A percentile compares a stretch with the other conserved stretches of the same genome.
Evolutionary conservation across 1,139 yeast species (phyloP).

Genomic region (Yarrowia galli): DNA sequence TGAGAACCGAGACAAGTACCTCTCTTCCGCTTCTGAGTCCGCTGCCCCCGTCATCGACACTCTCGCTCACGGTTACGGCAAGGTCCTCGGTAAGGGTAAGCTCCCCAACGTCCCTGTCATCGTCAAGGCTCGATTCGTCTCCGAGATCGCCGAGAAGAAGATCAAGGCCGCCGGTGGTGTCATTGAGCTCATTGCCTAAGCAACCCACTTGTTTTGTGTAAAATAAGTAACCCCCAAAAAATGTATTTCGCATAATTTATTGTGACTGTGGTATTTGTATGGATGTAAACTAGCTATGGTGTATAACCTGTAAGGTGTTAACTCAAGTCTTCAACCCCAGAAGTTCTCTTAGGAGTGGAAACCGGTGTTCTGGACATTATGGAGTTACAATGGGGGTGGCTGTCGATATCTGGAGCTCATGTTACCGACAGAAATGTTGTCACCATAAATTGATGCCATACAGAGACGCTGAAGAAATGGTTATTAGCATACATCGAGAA

Average conservation of each 20-base stretch:
- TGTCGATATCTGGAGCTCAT: too few species aligned
- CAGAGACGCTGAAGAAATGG: too few species aligned
- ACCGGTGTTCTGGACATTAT: too few species aligned
- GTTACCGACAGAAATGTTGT: too few species aligned
- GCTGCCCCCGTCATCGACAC: slow-evolving; percentile 99
- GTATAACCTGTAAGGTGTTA: too few species aligned
- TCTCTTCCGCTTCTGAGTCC: slow-evolving; percentile 81
- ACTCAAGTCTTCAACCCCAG: too few species aligned
- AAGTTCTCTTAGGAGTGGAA: too few species aligned
- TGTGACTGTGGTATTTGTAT: neutral
- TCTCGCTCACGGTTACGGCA: slow-evolving; percentile 99
- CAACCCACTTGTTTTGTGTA: slow-evolving; percentile 39
- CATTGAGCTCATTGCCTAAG: slow-evolving; percentile 97
- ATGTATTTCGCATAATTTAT: slow-evolving; percentile 36
- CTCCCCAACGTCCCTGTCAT: slow-evolving; percentile 98
- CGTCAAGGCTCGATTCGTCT: slow-evolving; percentile 99
- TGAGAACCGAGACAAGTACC: slow-evolving; percentile 94
- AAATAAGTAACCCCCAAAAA: slow-evolving; percentile 33
- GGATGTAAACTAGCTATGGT: too few species aligned
- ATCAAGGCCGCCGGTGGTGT: slow-evolving; percentile 99
- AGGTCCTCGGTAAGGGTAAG: slow-evolving; percentile 99
- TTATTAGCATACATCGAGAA: too few species aligned
- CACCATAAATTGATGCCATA: too few species aligned
- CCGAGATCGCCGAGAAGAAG: slow-evolving; percentile 99
- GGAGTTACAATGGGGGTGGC: too few species aligned